These are phyloP conservation scores for Mycena sanguinolenta DNA, from an alignment of 768 basidiomycete species.

Conservation along the genomic window DNA sequence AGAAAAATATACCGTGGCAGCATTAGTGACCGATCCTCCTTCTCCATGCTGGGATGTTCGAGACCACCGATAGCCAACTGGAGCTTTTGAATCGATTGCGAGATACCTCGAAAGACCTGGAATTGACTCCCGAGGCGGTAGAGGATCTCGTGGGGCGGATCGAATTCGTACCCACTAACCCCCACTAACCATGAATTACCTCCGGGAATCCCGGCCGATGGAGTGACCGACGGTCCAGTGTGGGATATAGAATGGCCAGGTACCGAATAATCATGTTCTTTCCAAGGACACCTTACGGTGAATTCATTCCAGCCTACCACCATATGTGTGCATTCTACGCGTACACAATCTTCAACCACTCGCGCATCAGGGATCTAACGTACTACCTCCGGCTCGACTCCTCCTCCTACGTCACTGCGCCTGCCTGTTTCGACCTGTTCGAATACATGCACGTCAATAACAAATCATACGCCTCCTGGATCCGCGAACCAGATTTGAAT, in stretches of 20 bases:
- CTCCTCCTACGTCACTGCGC: slow-evolving; percentile 27
- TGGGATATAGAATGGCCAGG: slow-evolving; percentile 24
- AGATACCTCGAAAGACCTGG: background rate
- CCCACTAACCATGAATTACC: slow-evolving; percentile 13
- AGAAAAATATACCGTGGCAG: slow-evolving; percentile 17
- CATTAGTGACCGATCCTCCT: slow-evolving; percentile 14
- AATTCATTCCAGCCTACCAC: slow-evolving; percentile 34
- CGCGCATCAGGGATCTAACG: slow-evolving; percentile 33
- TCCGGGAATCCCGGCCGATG: slow-evolving; percentile 12
- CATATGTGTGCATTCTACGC: slow-evolving; percentile 41
- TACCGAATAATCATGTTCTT: too few relatives aligned
- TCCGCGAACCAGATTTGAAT: slow-evolving; percentile 18
- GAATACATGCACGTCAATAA: slow-evolving; percentile 33
- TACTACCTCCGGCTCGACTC: slow-evolving; percentile 41
- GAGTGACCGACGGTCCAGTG: background rate
- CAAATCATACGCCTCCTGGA: slow-evolving; percentile 33
- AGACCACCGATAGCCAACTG: background rate
- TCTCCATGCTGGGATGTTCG: slow-evolving; percentile 12
- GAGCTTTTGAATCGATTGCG: slow-evolving; percentile 8
- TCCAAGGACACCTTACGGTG: background rate
- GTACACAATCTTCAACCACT: slow-evolving; percentile 38
- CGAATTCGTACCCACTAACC: slow-evolving; percentile 11
- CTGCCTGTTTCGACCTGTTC: slow-evolving; percentile 39
- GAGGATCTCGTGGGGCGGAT: slow-evolving; percentile 8
- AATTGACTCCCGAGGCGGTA: slow-evolving; percentile 8